Evolutionary conservation across 768 basidiomycete genomes (phyloP), one percentile per base, ranked within the genome.

Genomic region (Amanita polypyramis): DNA sequence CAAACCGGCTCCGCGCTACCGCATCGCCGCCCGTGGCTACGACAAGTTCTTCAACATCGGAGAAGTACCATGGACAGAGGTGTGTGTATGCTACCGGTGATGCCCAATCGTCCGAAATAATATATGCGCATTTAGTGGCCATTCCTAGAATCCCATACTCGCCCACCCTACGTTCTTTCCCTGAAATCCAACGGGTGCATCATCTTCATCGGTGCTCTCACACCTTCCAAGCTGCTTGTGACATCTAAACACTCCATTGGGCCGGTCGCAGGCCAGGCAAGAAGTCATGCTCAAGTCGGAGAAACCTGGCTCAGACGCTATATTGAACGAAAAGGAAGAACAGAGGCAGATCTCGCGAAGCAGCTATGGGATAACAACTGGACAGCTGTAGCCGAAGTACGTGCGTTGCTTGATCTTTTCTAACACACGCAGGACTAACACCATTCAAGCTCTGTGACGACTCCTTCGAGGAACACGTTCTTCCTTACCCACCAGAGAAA

Each of bases 1-100:
- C 25, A 27, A 27, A 7, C 25, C 25, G 25, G 25, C 25, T 7
- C 7, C 25, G 25, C 25, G 25, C 36, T 60, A 72, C 50, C 68
- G 81, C 48, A 93, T 99, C 49, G 80, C 96, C 1, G 85, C 77
- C 0, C 70, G 96, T 39, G 96, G 95, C 0, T 98, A 99, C 60
- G 96, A 98, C 70, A 99, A 99, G 69, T 98, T 99, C 65, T 98
- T 97, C 72, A 97, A 96, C 60, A 89, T 96, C 25, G 89, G 83
- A 3, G 96, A 99, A 62, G 91, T 97, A 4, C 88, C 85, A 2
- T 98, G 94, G 92, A 94, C 85, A 0, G 80, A 81, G 49, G 95
- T 95, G 59, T 9, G 7, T 20, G 15, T 34, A n/a, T n/a, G 42
- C 27, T 46, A 6, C n/a, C 32, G 6, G 30, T 46, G 14, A 32